phyloP scores from a whole-genome alignment of 225 moss, liverwort and hornwort species.

The Rhytidiadelphus loreus region DNA sequence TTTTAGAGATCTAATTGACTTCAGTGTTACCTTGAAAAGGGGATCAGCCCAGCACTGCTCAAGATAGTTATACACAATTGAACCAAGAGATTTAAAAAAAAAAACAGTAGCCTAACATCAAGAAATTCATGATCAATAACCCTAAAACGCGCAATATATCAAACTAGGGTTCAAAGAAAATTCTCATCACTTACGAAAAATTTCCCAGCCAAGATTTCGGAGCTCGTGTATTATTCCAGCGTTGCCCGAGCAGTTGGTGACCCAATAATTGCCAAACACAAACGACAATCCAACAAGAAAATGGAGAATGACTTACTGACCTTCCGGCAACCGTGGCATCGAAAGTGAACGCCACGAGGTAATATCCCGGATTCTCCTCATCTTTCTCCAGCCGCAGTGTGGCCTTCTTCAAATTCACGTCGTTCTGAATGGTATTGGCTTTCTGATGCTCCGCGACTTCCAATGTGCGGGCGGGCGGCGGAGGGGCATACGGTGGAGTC shows the following conservation, averaged over 20 bases:
- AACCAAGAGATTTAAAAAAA: neutral
- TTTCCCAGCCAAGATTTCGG: neutral
- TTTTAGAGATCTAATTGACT: neutral
- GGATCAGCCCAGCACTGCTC: neutral
- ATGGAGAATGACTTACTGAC: conserved; percentile 16
- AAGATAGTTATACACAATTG: neutral
- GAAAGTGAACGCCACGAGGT: conserved; percentile 83
- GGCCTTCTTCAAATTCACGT: conserved; percentile 93
- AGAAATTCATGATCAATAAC: neutral
- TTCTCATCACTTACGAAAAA: neutral
- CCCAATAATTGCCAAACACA: neutral
- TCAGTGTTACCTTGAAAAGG: neutral
- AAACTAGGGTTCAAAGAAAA: neutral
- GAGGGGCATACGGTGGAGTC: conserved; percentile 21
- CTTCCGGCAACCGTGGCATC: conserved; percentile 93
- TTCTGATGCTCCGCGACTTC: conserved; percentile 66
- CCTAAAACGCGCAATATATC: neutral
- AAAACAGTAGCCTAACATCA: neutral
- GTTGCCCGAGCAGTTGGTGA: neutral
- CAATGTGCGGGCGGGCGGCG: neutral
- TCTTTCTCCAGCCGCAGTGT: conserved; percentile 81
- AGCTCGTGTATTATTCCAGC: neutral
- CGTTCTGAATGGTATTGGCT: conserved; percentile 83
- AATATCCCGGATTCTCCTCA: conserved; percentile 75
- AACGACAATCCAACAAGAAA: neutral